Base-by-base conservation (phyloP, 176 grass and related monocot genomes). In the Ampelocalamus luodianensis region DNA sequence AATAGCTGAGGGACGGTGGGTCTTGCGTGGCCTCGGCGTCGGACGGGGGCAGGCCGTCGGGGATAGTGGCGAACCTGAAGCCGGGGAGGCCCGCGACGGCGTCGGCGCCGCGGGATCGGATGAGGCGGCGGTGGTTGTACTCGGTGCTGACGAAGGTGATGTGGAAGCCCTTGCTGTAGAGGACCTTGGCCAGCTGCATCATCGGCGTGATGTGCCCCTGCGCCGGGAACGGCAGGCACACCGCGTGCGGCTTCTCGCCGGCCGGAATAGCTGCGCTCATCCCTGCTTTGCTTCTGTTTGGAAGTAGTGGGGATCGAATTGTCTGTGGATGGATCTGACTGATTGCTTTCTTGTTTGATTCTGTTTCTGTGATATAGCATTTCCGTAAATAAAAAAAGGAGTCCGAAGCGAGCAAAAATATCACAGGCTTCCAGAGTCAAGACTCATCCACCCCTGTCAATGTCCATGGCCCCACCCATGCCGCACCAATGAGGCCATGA, bases 111-210 rank as follows among this genome's bases (percentile, higher is more conserved):
- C 70, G 68, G 22, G 86, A 71, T 5, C 71, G 71, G 42, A 89
- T 0, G 8, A 85, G 74, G 71, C 81, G 78, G 24, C 65, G 71
- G 81, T 88, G 85, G 86, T 92, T 94, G 85, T 88, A 90, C 84
- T 94, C 78, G 68, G 87, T 87, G 87, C 77, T 92, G 88, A 94
- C 78, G 75, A 94, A 94, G 82, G 93, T 90, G 82, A 94, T 11
- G 85, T 71, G 65, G 77, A 92, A 92, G 20, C 83, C 87, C 70
- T 58, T 79, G 79, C 38, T 8, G 87, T 94, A 14, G 77, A 94
- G 92, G 12, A 89, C 10, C 83, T 93, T 88, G 74, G 83, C 92
- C 6, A 93, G 82, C 78, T 93, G 80, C 80, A 91, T 71, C 92
- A 93, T 91, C 37, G 89, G 89, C 26, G 80, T 93, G 65, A 91